Conservation (phyloP, 495 filamentous ascomycete species). For the Neurospora sp. region DNA sequence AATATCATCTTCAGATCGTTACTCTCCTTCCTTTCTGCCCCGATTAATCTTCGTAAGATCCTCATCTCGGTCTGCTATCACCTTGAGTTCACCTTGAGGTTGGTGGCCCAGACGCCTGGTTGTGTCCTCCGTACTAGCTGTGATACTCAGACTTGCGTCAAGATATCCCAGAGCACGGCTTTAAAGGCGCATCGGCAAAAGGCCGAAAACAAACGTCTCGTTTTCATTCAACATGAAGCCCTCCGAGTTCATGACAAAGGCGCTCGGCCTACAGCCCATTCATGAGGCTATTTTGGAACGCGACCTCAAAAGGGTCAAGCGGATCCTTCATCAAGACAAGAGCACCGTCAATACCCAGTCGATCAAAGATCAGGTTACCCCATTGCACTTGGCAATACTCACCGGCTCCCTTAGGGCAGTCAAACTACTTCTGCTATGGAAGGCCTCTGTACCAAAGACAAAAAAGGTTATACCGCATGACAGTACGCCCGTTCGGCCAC, state of each 20-base stretch:
- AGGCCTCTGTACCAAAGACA: neutral
- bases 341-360: neutral
- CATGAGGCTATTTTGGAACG: neutral
- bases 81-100: neutral
- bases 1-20: neutral
- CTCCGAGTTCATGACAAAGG: neutral
- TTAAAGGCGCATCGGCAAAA: neutral
- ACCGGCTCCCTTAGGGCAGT: neutral
- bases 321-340: neutral
- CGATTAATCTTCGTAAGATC: neutral
- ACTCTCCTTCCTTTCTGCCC: accelerated
- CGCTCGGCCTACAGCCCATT: neutral
- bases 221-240: neutral
- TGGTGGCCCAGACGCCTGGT: neutral
- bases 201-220: neutral
- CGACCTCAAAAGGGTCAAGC: neutral
- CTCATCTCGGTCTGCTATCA: neutral
- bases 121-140: neutral
- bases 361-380: neutral
- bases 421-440: neutral
- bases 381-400: neutral
- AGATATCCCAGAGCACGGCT: neutral
- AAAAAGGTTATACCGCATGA: neutral
- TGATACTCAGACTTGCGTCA: neutral
- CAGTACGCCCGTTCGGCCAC: neutral